Percentiles rank a stretch among this genome's conserved stretches.
Conservation (phyloP, 2,329 filamentous ascomycete genomes). For the Thelonectria blattea region DNA sequence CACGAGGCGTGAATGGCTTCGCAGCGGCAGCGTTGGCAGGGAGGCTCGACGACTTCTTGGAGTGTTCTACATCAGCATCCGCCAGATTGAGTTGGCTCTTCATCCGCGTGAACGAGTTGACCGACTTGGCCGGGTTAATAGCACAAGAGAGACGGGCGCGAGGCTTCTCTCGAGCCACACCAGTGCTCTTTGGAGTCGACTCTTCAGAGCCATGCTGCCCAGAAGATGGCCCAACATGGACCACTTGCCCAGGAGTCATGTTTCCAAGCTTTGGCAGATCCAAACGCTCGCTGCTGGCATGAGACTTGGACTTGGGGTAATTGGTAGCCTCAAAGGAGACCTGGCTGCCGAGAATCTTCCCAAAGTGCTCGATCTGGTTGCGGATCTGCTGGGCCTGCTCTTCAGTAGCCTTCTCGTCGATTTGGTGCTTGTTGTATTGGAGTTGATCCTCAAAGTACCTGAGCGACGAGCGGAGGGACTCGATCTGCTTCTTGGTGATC, state of each 20-base stretch:
- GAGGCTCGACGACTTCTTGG: conserved; percentile 46
- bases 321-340: conserved; percentile 52
- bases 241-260: not conserved
- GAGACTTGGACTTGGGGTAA: conserved; percentile 46
- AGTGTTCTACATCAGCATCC: conserved; percentile 35
- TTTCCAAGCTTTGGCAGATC: conserved; percentile 11
- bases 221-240: conserved; percentile 5
- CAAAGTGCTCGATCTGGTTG: conserved; percentile 57
- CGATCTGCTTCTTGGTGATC: conserved; percentile 65
- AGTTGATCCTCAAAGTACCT: conserved; percentile 64
- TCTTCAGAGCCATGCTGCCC: conserved; percentile 1
- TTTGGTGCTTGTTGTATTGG: conserved; percentile 66
- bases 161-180: conserved; percentile 21
- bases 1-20: conserved; percentile 55
- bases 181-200: conserved; percentile 10
- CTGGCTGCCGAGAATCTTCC: conserved; percentile 53
- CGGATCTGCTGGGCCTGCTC: conserved; percentile 49
- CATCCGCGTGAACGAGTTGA: conserved; percentile 21
- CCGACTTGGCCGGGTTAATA: conserved; percentile 41
- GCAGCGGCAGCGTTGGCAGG: conserved; percentile 56
- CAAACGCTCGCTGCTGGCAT: conserved; percentile 27
- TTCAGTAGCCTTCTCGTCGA: conserved; percentile 61
- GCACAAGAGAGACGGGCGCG: conserved; percentile 28
- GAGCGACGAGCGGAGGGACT: conserved; percentile 57
- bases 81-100: conserved; percentile 24